A percentile compares a stretch with the other conserved stretches of the same genome.
Conservation (phyloP, 2,329 filamentous ascomycete genomes). For the Aureobasidium vineae region DNA sequence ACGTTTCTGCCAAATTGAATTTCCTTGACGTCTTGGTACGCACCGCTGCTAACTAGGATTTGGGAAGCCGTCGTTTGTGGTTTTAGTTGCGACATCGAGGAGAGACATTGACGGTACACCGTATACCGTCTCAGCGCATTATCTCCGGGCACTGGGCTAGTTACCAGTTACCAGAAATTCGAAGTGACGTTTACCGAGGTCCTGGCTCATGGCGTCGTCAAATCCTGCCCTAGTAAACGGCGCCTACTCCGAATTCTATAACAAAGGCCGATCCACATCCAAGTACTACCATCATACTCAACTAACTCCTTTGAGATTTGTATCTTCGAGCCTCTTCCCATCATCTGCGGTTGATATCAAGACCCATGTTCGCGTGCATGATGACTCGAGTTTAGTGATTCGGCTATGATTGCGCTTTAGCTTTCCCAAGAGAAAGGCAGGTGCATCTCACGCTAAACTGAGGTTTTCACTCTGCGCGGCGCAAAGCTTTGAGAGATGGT, state of each 20-base stretch:
- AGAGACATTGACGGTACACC: conserved; percentile 1
- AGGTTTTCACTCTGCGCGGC: conserved; percentile 12
- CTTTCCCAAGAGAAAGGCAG: not conserved
- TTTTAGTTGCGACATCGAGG: conserved; percentile 5
- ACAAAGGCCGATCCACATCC: not conserved
- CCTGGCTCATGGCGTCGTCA: not conserved
- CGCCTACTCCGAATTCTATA: not conserved
- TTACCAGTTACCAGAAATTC: conserved; percentile 6
- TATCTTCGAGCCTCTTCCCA: not conserved
- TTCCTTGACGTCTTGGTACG: not conserved
- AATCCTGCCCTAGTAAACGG: not conserved
- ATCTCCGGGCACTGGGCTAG: not conserved
- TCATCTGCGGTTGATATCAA: not conserved
- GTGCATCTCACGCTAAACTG: not conserved
- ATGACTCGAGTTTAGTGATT: not conserved
- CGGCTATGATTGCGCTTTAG: not conserved
- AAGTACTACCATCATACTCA: not conserved
- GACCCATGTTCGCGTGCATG: not conserved
- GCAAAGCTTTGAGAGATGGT: conserved; percentile 3
- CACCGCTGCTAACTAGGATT: not conserved
- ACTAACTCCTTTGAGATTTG: too few relatives aligned
- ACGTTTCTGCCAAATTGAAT: not conserved
- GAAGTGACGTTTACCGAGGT: conserved; percentile 9
- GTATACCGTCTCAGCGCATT: conserved; percentile 8
- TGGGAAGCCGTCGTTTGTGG: not conserved